Evolutionary conservation across 2,329 filamentous ascomycete genomes (phyloP), one percentile per base, ranked within the genome.

Genomic region (Capronia epimyces): DNA sequence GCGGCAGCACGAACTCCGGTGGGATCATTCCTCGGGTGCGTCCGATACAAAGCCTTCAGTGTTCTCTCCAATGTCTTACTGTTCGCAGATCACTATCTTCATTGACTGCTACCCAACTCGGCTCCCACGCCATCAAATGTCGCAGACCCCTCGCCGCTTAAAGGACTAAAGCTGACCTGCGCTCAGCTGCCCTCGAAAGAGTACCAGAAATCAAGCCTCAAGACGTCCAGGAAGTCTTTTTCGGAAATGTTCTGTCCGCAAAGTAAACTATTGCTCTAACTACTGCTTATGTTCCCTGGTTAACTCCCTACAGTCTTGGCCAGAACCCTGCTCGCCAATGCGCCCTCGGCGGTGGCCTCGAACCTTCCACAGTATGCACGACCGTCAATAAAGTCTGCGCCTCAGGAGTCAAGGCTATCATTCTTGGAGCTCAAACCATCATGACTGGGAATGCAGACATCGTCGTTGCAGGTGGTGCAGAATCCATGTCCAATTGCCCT

Each of bases 301-400:
- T 36, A 2, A 43, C 29, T 12, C 9, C 34, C 44, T 31, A 6
- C 62, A 95, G 90, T 70, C 80, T 97, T 63, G 93, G 93, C 59
- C 93, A 98, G 75, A 95, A 94, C 67, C 93, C 94, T 60, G 90
- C 93, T 62, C 85, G 93, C 65, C 93, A 98, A 76, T 94, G 87
- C 71, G 89, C 90, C 64, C 80, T 98, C 65, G 82, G 84, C 64
- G 93, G 89, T 65, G 93, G 93, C 57, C 87, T 98, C 59, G 75
- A 82, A 48, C 79, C 94, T 58, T 79, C 80, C 48, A 87, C 86
- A 59, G 81, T 94, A 62, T 87, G 85, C 73, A 98, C 93, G 40
- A 95, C 90, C 46, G 82, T 98, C 67, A 98, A 98, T 84, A 98
- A 98, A 78, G 93, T 98, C 68, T 98, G 93, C 80, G 93, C 93